Conservation (phyloP, 768 basidiomycete genomes). For the Strobilomyces echinocephalus region DNA sequence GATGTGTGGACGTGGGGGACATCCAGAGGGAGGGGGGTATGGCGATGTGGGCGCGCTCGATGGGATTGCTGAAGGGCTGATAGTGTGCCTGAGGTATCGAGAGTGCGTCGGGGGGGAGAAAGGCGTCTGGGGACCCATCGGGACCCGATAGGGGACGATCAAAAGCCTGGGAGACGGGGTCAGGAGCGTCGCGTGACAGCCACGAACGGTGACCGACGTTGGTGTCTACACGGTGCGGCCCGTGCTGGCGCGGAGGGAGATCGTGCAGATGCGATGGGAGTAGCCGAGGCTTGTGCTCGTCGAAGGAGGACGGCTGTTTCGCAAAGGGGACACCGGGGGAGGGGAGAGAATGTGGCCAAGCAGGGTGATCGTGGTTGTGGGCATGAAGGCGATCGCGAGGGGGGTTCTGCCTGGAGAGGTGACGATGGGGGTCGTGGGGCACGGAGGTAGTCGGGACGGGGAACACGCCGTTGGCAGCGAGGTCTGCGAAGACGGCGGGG, state of each 20-base stretch:
- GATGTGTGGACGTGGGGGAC: constrained; percentile 58
- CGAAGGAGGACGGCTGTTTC: constrained; percentile 27
- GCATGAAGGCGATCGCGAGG: constrained; percentile 16
- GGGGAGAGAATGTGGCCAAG: constrained; percentile 26
- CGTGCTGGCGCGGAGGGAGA: constrained; percentile 12
- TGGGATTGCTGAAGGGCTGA: constrained; percentile 26
- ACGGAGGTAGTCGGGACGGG: constrained; percentile 22
- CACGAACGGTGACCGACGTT: constrained; percentile 6
- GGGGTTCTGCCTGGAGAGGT: constrained; percentile 12
- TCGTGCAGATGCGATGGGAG: constrained; percentile 10
- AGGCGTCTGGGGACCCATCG: constrained; percentile 9
- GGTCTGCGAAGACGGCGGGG: constrained; percentile 54
- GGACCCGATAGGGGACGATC: constrained; percentile 20
- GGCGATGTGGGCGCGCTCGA: constrained; percentile 49
- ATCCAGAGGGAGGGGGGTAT: constrained; percentile 82
- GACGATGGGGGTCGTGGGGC: constrained; percentile 32
- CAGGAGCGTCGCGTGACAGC: not conserved
- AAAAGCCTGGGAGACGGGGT: constrained; percentile 12
- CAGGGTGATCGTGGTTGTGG: constrained; percentile 20
- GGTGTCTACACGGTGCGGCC: constrained; percentile 13
- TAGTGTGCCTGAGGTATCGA: constrained; percentile 21
- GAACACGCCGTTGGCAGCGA: constrained; percentile 59
- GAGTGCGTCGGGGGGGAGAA: constrained; percentile 17
- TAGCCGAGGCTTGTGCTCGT: constrained; percentile 23
- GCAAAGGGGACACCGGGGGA: constrained; percentile 25